These are phyloP conservation scores for Clarireedia sp. DNA, from an alignment of 2,329 filamentous ascomycete species.

Conservation along the genomic window DNA sequence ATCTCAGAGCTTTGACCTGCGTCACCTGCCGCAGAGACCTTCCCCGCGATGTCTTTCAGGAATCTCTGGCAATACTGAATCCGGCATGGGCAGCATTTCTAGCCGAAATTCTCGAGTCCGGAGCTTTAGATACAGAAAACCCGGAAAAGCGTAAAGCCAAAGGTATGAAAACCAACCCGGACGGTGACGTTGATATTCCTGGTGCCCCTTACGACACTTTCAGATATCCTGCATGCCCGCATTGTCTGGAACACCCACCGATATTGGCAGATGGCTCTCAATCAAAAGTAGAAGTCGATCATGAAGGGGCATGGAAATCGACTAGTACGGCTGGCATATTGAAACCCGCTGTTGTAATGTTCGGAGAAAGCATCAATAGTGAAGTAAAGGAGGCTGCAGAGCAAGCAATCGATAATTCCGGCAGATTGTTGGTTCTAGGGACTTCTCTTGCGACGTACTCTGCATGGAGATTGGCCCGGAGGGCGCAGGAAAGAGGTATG, in stretches of 20 bases:
- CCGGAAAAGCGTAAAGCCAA: constrained; percentile 57
- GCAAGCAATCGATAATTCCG: constrained; percentile 67
- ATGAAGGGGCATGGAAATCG: constrained; percentile 69
- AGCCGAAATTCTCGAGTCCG: constrained; percentile 59
- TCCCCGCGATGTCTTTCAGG: constrained; percentile 66
- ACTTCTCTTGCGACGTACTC: constrained; percentile 93
- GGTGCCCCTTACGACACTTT: constrained; percentile 84
- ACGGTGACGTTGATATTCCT: constrained; percentile 88
- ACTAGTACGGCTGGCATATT: constrained; percentile 67
- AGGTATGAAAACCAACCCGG: constrained; percentile 80
- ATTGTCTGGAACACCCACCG: constrained; percentile 61
- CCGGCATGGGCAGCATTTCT: constrained; percentile 79
- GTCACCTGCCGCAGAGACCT: constrained; percentile 67
- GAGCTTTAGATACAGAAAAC: constrained; percentile 72
- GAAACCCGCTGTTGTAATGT: constrained; percentile 94
- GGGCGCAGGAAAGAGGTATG: constrained; percentile 74
- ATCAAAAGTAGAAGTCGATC: constrained; percentile 60
- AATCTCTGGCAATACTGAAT: constrained; percentile 68
- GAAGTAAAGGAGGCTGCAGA: constrained; percentile 70
- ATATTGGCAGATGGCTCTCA: constrained; percentile 44
- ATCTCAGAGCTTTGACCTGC: constrained; percentile 74
- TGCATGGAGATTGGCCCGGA: constrained; percentile 81
- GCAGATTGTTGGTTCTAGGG: constrained; percentile 69
- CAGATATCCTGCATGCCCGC: constrained; percentile 81
- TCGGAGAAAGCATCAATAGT: constrained; percentile 75